Evolutionary conservation across 768 basidiomycete species (phyloP), one percentile per base, ranked within the genome.

Genomic region (Mycena venus): DNA sequence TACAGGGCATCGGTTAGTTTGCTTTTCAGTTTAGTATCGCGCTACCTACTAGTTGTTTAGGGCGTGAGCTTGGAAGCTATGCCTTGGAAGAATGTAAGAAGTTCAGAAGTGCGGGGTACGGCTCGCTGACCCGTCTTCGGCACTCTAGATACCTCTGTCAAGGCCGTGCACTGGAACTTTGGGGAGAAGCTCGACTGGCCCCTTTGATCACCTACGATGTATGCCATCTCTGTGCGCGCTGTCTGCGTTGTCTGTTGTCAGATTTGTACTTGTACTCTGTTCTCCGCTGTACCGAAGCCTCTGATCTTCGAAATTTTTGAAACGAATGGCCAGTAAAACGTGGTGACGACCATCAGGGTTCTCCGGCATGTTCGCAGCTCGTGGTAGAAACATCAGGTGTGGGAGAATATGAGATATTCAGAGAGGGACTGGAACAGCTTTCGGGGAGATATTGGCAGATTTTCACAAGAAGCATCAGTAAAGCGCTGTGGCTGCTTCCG

Each of bases 121-220:
- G 38, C 38, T 61, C 60, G 56, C 68, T 72, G 42, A 69, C 69
- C 53, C 40, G 84, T 91, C 58, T 84, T 87, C 1, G 88, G 31
- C 90, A 76, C 90, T 51, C 17, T 58, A 76, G 75, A 96, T 78
- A 95, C 93, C 0, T 94, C 91, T 19, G 90, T 94, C 77, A 96
- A 90, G 85, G 93, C 95, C 19, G 87, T 96, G 25, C 95, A 96
- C 78, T 96, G 94, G 94, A 96, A 96, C 82, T 95, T 93, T 77
- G 94, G 94, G 4, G 94, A 95, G 83, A 91, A 90, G 78, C 82
- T 93, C 36, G 92, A 91, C 27, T 95, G 94, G 94, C 95, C 95
- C 4, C 84, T 95, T 78, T 95, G 84, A 85, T 65, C 44, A 32
- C 31, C 21, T 49, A 25, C 25, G 27, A 34, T 55, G 23, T 25